Percentiles rank a stretch among this genome's conserved stretches.
Evolutionary conservation across 768 basidiomycete genomes (phyloP).

Genomic region (Rickenella mellea): DNA sequence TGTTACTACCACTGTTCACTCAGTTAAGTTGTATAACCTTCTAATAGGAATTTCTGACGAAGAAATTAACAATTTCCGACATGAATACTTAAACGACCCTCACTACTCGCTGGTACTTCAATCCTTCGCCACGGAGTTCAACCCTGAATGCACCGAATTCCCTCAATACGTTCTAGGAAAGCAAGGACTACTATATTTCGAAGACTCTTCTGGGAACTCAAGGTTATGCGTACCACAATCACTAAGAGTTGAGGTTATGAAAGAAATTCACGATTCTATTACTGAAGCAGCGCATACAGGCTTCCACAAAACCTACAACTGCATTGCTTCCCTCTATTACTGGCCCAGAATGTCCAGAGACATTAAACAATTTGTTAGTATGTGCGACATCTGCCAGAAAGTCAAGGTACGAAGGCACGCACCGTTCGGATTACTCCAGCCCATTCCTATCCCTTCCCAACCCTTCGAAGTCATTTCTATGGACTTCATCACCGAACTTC

Average conservation of each 20-base stretch:
- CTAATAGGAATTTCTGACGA: constrained; percentile 5
- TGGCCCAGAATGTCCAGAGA: constrained; percentile 23
- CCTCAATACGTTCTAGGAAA: constrained; percentile 9
- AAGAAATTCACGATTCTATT: constrained; percentile 15
- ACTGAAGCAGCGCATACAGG: constrained; percentile 21
- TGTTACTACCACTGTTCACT: constrained; percentile 4
- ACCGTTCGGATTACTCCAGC: background rate
- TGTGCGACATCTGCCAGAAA: background rate
- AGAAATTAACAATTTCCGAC: constrained; percentile 4
- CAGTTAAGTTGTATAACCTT: constrained; percentile 4
- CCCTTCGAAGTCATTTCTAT: constrained; percentile 2
- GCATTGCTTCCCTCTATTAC: constrained; percentile 19
- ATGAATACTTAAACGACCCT: constrained; percentile 3
- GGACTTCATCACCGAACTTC: constrained; percentile 4
- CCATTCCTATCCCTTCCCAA: background rate
- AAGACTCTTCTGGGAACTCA: constrained; percentile 14
- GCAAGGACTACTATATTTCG: constrained; percentile 16
- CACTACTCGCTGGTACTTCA: constrained; percentile 8
- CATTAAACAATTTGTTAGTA: constrained; percentile 7
- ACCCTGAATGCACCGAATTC: too few species aligned
- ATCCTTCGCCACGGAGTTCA: too few species aligned
- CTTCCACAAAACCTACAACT: constrained; percentile 16
- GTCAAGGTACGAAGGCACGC: background rate
- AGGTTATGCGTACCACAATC: constrained; percentile 20
- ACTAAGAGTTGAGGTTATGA: constrained; percentile 11